Base-by-base conservation (phyloP, 176 grass and related monocot species). In the Musa schizocarpa region DNA sequence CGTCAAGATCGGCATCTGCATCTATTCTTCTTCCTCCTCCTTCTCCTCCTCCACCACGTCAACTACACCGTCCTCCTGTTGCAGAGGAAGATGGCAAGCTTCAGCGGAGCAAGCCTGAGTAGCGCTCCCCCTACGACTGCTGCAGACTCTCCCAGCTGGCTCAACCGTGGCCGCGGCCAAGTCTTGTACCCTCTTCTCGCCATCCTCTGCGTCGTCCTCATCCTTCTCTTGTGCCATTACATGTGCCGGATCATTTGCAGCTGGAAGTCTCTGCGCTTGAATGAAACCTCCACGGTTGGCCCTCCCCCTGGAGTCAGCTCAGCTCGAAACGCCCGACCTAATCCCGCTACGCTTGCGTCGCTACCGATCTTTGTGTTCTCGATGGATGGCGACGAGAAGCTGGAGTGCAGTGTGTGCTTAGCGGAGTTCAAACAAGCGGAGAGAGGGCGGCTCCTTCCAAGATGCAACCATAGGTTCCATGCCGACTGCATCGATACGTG, bases 401-500 rank as follows among this genome's bases (percentile, higher is more conserved):
- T 29, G 65, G 65, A 68, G 65, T 68, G 65, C 65, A 25, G 24
- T 0, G 65, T 68, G 65, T 68, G 65, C 65, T 29, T 68, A 25
- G 22, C 24, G 65, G 65, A 68, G 65, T 48, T 68, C 65, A 3
- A 7, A 13, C 24, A 43, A 23, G 65, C 26, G 11, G 65, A 68
- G 65, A 68, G 23, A 25, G 65, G 65, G 13, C 10, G 65, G 24
- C 65, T 68, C 24, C 65, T 68, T 11, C 65, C 65, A 1, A 13
- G 65, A 14, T 68, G 65, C 65, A 25, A 25, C 3, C 65, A 68
- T 25, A 11, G 25, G 65, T 68, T 68, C 23, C 65, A 68, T 29
- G 65, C 34, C 25, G 65, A 68, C 9, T 68, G 65, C 65, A 9
- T 68, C 23, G 65, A 68, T 34, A 10, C 12, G 26, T 68, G 65